phyloP scores from a whole-genome alignment of 2,329 filamentous ascomycete genomes.

The Penicillium oxalicum region DNA sequence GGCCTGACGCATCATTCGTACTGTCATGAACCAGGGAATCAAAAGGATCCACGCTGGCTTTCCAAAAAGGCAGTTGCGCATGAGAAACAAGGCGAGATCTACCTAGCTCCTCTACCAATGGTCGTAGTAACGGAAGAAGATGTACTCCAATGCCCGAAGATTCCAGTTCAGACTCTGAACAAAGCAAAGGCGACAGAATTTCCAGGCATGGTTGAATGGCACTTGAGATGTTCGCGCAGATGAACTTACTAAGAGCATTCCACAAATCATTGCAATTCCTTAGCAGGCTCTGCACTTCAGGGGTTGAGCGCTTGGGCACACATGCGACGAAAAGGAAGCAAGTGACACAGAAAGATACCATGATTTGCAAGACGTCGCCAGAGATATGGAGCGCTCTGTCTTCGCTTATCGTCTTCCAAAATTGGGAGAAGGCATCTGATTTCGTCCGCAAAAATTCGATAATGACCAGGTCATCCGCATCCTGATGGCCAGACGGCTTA shows the following conservation, averaged over 20 bases:
- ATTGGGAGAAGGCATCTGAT: conserved; percentile 40
- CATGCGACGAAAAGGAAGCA: conserved; percentile 34
- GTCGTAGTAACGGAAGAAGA: conserved; percentile 22
- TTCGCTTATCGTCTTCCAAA: conserved; percentile 39
- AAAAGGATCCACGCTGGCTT: conserved; percentile 42
- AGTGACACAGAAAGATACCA: conserved; percentile 46
- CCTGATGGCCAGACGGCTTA: conserved; percentile 23
- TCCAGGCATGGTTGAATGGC: conserved; percentile 29
- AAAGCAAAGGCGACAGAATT: conserved; percentile 31
- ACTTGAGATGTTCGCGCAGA: conserved; percentile 23
- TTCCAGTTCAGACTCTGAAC: conserved; percentile 16
- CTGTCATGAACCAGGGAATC: conserved; percentile 27
- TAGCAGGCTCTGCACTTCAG: conserved; percentile 25
- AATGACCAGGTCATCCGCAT: conserved; percentile 33
- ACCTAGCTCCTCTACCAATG: conserved; percentile 30
- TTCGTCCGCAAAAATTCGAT: conserved; percentile 44
- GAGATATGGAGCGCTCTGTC: conserved; percentile 44
- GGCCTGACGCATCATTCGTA: conserved; percentile 18
- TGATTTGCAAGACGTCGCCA: conserved; percentile 45
- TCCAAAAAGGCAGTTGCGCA: conserved; percentile 6
- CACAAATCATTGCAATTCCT: conserved; percentile 28
- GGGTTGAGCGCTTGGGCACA: conserved; percentile 27
- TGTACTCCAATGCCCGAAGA: conserved; percentile 18
- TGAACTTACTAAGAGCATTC: conserved; percentile 30
- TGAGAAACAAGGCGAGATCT: conserved; percentile 20